Evolutionary conservation across 371 early-diverging fungal genomes (phyloP).

Genomic region (Mucor plumbeus): DNA sequence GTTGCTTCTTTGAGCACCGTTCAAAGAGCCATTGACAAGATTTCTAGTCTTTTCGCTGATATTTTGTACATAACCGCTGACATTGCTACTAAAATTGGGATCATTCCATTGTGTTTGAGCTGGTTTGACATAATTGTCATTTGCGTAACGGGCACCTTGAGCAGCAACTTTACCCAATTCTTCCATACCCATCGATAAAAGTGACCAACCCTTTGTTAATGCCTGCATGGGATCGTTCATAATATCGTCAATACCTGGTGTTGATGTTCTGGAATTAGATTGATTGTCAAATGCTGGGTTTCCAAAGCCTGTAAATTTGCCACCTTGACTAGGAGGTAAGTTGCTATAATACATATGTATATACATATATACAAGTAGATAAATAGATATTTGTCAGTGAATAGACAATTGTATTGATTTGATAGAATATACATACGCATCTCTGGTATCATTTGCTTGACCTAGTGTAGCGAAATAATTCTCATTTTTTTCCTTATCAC

Average conservation of each 20-base stretch:
- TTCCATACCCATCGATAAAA: slow-evolving; percentile 65
- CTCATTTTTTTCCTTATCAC: slow-evolving; percentile 25
- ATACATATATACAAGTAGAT: slow-evolving; percentile 24
- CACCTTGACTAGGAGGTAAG: slow-evolving; percentile 92
- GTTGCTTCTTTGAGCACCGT: background rate
- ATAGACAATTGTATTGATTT: too few relatives aligned
- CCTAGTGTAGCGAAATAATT: slow-evolving; percentile 33
- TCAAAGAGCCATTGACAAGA: slow-evolving; percentile 19
- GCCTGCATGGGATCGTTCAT: slow-evolving; percentile 84
- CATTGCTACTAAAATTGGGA: slow-evolving; percentile 79
- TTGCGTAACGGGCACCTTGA: slow-evolving; percentile 65
- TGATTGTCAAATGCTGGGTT: slow-evolving; percentile 60
- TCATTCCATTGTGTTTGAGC: slow-evolving; percentile 80
- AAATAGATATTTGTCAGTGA: slow-evolving; percentile 21
- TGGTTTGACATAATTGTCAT: slow-evolving; percentile 80
- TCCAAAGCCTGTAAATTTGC: slow-evolving; percentile 92
- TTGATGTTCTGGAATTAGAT: slow-evolving; percentile 30
- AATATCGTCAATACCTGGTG: slow-evolving; percentile 67
- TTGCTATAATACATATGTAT: slow-evolving; percentile 28
- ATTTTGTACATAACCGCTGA: slow-evolving; percentile 69
- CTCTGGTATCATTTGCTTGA: slow-evolving; percentile 20
- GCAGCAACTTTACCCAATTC: slow-evolving; percentile 59
- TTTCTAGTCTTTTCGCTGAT: slow-evolving; percentile 66
- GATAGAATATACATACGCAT: slow-evolving; percentile 26
- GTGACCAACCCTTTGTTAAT: slow-evolving; percentile 84